Evolutionary conservation across 176 grass and related monocot species (phyloP), one percentile per base, ranked within the genome.

Genomic region (Aegilops longissima): DNA sequence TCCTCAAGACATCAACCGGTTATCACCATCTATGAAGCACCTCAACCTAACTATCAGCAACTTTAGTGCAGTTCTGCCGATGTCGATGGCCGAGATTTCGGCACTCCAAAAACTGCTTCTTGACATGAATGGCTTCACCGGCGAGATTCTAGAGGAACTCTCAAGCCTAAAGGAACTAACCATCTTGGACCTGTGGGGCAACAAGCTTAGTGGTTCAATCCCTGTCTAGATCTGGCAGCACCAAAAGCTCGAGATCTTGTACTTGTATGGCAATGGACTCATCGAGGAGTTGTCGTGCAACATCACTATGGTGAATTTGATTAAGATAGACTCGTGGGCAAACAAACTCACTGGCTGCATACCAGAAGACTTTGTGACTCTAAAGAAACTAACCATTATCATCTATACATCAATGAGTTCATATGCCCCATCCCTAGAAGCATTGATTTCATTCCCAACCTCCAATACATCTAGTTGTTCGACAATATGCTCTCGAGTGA

Each of bases 281-380:
- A 85, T 73, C 8, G 80, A 86, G 25, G 76, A 85, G 36, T 77
- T 95, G 30, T 10, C 25, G 12, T 63, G 9, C 23, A 45, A 27
- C 38, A 29, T 86, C 27, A 42, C 83, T 39, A 79, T 59, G 3
- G 0, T 23, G 13, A 75, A 59, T 20, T 42, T 92, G 78, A 11
- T 36, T 2, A 29, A 91, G 59, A 34, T 93, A 1, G 95, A 97
- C 23, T 0, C 94, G n/a, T 94, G 84, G 0, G 0, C 1, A 10
- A 97, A 97, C 35, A 5, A 65, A 18, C 80, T 97, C 68, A 91
- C 82, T 8, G 89, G 92, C 16, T 23, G 18, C 1, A 90, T 97
- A 58, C 79, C 87, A 1, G 79, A 86, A 2, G 75, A 29, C 20
- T 70, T 91, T n/a, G 85, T 87, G 14, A 83, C 78, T 1, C 80